Percentiles rank a stretch among this genome's conserved stretches.
Conservation (phyloP, 495 filamentous ascomycete genomes). For the Tuber calosporum region DNA sequence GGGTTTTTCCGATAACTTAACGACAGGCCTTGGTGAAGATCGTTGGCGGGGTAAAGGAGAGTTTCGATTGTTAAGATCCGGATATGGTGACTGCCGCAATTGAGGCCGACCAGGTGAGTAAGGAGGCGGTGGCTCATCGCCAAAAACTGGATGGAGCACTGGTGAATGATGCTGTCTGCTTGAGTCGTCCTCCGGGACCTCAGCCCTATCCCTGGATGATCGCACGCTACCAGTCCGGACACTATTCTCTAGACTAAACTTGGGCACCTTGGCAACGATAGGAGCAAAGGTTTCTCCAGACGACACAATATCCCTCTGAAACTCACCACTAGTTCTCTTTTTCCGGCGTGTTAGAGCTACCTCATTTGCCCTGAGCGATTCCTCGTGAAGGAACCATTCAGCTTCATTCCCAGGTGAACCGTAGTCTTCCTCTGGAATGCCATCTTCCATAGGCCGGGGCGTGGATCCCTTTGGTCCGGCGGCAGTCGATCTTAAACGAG, state of each 20-base stretch:
- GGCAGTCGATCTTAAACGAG: neutral
- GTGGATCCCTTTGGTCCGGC: neutral
- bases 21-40: neutral
- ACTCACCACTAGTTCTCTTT: neutral
- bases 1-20: neutral
- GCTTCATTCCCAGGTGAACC: neutral
- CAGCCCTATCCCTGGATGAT: neutral
- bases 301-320: neutral
- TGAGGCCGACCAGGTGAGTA: slow-evolving; percentile 14
- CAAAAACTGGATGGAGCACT: neutral
- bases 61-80: neutral
- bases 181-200: neutral
- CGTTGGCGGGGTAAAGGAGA: neutral
- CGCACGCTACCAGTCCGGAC: neutral
- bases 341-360: neutral
- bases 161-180: neutral
- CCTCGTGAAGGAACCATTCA: neutral
- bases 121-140: slow-evolving; percentile 18
- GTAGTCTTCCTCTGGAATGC: neutral
- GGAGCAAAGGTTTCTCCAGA: neutral
- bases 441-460: neutral
- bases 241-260: neutral
- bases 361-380: neutral
- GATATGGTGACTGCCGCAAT: slow-evolving; percentile 11
- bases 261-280: neutral